Conservation (phyloP, 2,329 filamentous ascomycete species). For the Lomentospora prolificans region DNA sequence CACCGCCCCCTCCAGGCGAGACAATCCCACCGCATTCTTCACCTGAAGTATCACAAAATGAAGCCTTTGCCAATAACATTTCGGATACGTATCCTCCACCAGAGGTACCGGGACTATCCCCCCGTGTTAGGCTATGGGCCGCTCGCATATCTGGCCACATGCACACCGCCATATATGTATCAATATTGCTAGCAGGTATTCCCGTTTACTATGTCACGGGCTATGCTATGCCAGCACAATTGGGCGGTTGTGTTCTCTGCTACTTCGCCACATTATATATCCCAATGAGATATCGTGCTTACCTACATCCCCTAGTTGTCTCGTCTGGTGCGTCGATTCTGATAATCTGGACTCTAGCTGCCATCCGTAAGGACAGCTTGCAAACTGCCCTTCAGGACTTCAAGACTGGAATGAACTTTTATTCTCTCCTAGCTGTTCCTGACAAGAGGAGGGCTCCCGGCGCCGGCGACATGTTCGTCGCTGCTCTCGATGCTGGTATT, state of each 20-base stretch:
- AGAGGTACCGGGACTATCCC: conserved; percentile 31
- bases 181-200: conserved; percentile 39
- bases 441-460: conserved; percentile 28
- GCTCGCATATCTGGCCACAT: conserved; percentile 32
- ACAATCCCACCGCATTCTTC: neutral
- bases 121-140: conserved; percentile 41
- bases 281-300: conserved; percentile 36
- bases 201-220: conserved; percentile 43
- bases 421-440: conserved; percentile 35
- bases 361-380: conserved; percentile 31
- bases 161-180: conserved; percentile 33
- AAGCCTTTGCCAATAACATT: no score
- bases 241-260: conserved; percentile 37
- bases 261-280: conserved; percentile 41
- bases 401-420: conserved; percentile 42
- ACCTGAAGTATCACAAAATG: neutral
- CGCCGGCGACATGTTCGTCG: conserved; percentile 46
- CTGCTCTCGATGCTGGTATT: conserved; percentile 46
- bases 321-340: conserved; percentile 44
- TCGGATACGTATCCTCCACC: conserved; percentile 16
- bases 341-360: conserved; percentile 41
- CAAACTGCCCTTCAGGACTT: conserved; percentile 33
- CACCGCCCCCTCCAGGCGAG: neutral
- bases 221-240: conserved; percentile 41
- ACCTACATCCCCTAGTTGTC: conserved; percentile 49